Base-by-base conservation (phyloP, 208 protist genomes). In the Spongospora subterranea region DNA sequence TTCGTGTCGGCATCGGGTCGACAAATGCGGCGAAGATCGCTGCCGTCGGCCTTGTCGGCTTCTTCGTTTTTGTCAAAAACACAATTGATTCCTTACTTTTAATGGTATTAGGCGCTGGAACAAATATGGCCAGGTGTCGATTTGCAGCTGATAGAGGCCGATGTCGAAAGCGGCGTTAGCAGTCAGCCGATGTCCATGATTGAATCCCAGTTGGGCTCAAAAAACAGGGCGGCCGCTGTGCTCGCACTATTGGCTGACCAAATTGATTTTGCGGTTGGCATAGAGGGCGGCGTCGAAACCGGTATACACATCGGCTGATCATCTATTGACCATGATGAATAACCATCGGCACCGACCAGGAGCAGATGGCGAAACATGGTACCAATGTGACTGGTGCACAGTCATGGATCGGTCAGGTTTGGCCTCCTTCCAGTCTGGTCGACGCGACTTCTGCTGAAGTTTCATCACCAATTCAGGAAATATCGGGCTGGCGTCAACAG, bases 371-470 rank as follows among this genome's bases (percentile, higher is more conserved):
- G 17, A 43, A n/a, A 82, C 17, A 35, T 43, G 40, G 35, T 82
- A 40, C n/a, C 17, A 82, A 82, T 82, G 35, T 35, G 71, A n/a
- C n/a, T 82, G 71, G 71, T 82, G 71, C 71, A 39, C n/a, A 6
- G 71, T 82, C 35, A 20, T 82, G 6, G 71, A 82, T 82, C 54
- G 54, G 17, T 17, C 20, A 17, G 54, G 54, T 65, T 32, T 65
- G 20, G 54, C 29, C 29, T 65, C 17, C 54, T 29, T 17, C 17
- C 54, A 17, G 29, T 29, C 54, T 65, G 17, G 17, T 29, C 54
- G 20, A 29, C 20, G 17, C 54, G 20, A 32, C 54, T 65, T 29
- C 20, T 65, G 17, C 29, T 17, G 29, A 17, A 65, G 17, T 17
- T 17, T 65, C 29, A 29, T 29, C 54, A 29, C n/a, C n/a, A 60